These are phyloP conservation scores for Quercus parvula DNA, from an alignment of 306 rosid species.

Conservation along the genomic window DNA sequence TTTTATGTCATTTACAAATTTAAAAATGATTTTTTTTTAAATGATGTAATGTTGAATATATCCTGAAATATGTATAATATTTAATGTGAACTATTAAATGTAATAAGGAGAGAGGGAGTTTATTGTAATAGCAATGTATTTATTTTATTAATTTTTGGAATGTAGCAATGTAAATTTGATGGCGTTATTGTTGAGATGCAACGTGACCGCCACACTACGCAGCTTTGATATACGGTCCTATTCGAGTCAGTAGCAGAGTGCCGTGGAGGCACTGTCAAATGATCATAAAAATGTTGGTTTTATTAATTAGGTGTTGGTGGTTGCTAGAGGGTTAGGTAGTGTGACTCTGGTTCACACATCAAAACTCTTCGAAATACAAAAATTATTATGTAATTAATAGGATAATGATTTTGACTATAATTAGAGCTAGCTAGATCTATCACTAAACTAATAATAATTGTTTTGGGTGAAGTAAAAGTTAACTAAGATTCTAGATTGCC, in stretches of 20 bases:
- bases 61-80: too few relatives aligned
- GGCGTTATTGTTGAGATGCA: not conserved
- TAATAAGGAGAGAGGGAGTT: too few relatives aligned
- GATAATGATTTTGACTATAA: not conserved
- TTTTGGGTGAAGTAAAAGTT: conserved; percentile 27
- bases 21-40: too few relatives aligned
- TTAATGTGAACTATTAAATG: too few relatives aligned
- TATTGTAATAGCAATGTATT: not conserved
- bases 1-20: too few relatives aligned
- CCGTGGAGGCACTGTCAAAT: not conserved
- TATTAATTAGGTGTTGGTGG: not conserved
- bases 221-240: not conserved
- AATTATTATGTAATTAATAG: not conserved
- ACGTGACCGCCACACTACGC: not conserved
- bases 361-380: not conserved
- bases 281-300: not conserved
- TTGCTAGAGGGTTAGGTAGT: not conserved
- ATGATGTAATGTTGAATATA: too few relatives aligned
- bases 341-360: not conserved
- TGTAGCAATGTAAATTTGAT: not conserved
- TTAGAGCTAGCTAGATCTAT: not conserved
- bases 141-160: not conserved
- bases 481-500: conserved; percentile 19
- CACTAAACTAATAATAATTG: not conserved
- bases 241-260: not conserved